These are phyloP conservation scores for Globisporangium splendens DNA, from an alignment of 352 stramenopile species.

Conservation along the genomic window DNA sequence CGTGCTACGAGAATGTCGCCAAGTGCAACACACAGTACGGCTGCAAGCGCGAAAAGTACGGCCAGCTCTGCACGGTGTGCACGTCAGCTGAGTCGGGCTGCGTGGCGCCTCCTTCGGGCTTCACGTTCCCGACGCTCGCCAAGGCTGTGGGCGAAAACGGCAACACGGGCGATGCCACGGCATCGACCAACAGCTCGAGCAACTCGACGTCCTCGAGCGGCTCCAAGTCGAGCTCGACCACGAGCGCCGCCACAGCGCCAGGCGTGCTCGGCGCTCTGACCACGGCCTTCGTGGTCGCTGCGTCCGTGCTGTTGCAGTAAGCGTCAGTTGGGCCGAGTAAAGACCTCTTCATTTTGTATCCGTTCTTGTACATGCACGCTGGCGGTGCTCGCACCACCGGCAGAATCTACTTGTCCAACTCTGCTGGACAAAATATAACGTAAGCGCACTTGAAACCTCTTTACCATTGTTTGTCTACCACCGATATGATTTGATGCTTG, in stretches of 20 bases:
- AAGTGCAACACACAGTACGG: constrained; percentile 49
- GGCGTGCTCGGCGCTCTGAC: not conserved
- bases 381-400: too few relatives aligned
- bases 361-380: too few relatives aligned
- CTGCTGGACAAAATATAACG: too few relatives aligned
- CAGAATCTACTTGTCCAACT: too few relatives aligned
- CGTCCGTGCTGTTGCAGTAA: constrained; percentile 10
- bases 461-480: too few relatives aligned
- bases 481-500: too few relatives aligned
- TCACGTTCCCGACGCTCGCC: constrained; percentile 41
- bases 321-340: too few relatives aligned
- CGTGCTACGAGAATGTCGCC: constrained; percentile 63
- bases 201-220: not conserved
- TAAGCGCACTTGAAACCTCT: too few relatives aligned
- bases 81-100: constrained; percentile 40
- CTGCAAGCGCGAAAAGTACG: constrained; percentile 59
- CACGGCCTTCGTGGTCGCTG: not conserved
- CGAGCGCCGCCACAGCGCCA: not conserved
- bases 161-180: constrained; percentile 31
- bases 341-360: too few relatives aligned
- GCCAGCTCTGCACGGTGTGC: constrained; percentile 62
- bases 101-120: constrained; percentile 35
- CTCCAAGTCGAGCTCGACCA: not conserved
- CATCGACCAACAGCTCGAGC: constrained; percentile 7
- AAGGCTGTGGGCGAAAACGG: constrained; percentile 51